These are phyloP conservation scores for Falciphora oryzae DNA, from an alignment of 2,329 filamentous ascomycete genomes.

Conservation along the genomic window DNA sequence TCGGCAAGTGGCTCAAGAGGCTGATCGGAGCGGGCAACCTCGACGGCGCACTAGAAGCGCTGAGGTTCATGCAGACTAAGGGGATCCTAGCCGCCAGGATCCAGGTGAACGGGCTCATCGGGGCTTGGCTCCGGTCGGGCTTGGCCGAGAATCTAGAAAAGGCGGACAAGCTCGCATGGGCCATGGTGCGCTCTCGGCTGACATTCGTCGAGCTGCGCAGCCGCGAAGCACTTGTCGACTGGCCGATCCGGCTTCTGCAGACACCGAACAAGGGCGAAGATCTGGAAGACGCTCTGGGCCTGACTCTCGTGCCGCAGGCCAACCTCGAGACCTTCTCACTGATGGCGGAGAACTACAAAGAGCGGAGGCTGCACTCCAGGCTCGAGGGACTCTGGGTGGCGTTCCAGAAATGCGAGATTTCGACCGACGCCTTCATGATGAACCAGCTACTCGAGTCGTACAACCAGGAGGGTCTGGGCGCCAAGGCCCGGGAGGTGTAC, in stretches of 20 bases:
- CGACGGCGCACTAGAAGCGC: constrained; percentile 64
- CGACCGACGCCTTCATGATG: constrained; percentile 67
- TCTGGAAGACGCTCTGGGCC: constrained; percentile 20
- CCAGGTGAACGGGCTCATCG: constrained; percentile 77
- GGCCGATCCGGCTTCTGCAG: constrained; percentile 22
- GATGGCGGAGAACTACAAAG: constrained; percentile 65
- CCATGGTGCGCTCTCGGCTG: constrained; percentile 67
- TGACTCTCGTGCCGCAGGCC: constrained; percentile 46
- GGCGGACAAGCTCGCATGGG: constrained; percentile 66
- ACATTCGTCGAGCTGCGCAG: constrained; percentile 51
- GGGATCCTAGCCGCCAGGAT: constrained; percentile 64
- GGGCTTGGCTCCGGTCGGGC: constrained; percentile 66
- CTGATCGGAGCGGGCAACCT: constrained; percentile 68
- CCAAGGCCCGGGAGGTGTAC: constrained; percentile 52
- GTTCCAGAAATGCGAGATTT: constrained; percentile 58
- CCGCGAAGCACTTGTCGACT: constrained; percentile 22
- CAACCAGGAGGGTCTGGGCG: constrained; percentile 51
- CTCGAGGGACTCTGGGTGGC: constrained; percentile 57
- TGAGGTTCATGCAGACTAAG: constrained; percentile 68
- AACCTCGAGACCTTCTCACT: constrained; percentile 75
- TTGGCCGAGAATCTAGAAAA: constrained; percentile 46
- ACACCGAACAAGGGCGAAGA: constrained; percentile 11
- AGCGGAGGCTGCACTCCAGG: constrained; percentile 50
- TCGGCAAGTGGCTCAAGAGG: constrained; percentile 82
- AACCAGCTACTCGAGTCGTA: constrained; percentile 70